These are phyloP conservation scores for Phytopythium chamaehyphon DNA, from an alignment of 352 stramenopile genomes.

Conservation along the genomic window DNA sequence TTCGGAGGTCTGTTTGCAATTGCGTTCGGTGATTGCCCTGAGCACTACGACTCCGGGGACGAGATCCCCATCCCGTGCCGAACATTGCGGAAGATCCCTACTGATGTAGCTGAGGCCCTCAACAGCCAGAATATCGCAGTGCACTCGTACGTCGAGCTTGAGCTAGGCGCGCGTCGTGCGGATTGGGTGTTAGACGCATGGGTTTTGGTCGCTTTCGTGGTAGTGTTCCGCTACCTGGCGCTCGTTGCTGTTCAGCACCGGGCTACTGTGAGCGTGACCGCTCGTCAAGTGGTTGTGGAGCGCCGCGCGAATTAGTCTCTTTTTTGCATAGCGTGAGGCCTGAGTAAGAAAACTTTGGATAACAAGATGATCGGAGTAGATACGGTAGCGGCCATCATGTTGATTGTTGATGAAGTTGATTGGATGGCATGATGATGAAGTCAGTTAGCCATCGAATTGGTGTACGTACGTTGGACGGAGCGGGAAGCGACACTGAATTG, in stretches of 20 bases:
- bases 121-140: slow-evolving; percentile 14
- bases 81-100: slow-evolving; percentile 16
- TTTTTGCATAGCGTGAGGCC: too few relatives aligned
- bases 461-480: too few relatives aligned
- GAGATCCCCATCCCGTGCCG: slow-evolving; percentile 11
- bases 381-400: too few relatives aligned
- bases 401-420: too few relatives aligned
- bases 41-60: background rate
- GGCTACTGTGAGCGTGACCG: too few relatives aligned
- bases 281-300: background rate
- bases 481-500: too few relatives aligned
- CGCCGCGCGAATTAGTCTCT: background rate
- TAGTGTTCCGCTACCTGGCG: slow-evolving; percentile 14
- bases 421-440: too few relatives aligned
- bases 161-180: slow-evolving; percentile 12
- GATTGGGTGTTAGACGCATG: slow-evolving; percentile 12
- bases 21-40: slow-evolving; percentile 16
- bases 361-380: too few relatives aligned
- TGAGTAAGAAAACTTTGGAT: too few relatives aligned
- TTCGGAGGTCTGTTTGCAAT: slow-evolving; percentile 19
- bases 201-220: slow-evolving; percentile 14
- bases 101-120: slow-evolving; percentile 4
- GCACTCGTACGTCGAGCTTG: slow-evolving; percentile 17
- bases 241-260: slow-evolving; percentile 10
- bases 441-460: too few relatives aligned